Evolutionary conservation across 1,139 yeast species (phyloP).

Genomic region (Blastobotrys illinoisensis): DNA sequence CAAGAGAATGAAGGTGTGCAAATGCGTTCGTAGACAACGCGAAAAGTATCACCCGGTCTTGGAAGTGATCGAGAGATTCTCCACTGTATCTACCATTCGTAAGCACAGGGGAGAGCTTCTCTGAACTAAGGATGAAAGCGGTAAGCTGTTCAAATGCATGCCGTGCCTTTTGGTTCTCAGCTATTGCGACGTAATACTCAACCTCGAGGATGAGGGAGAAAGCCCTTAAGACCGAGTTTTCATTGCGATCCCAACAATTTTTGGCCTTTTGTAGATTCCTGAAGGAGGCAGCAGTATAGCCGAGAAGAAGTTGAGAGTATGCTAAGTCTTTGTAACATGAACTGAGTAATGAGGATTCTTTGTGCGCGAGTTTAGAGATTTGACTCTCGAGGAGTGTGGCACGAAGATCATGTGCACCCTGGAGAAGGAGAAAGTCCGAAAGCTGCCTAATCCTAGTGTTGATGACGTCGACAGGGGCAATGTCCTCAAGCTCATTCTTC

Average conservation of each 20-base stretch:
- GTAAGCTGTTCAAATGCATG: constrained; percentile 9
- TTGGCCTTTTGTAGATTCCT: constrained; percentile 10
- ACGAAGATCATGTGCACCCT: constrained; percentile 21
- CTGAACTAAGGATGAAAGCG: constrained; percentile 9
- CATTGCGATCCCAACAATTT: constrained; percentile 3
- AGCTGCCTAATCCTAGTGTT: constrained; percentile 10
- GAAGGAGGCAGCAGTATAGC: constrained; percentile 18
- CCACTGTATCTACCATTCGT: constrained; percentile 14
- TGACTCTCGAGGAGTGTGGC: constrained; percentile 11
- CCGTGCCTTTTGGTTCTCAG: constrained; percentile 10
- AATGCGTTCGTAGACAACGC: constrained; percentile 15
- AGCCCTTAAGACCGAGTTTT: constrained; percentile 5
- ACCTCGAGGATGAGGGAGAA: constrained; percentile 9
- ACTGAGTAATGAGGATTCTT: background rate
- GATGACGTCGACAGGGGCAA: constrained; percentile 9
- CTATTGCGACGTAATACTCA: constrained; percentile 14
- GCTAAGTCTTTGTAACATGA: constrained; percentile 7
- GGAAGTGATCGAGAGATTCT: constrained; percentile 18
- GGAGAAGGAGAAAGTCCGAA: constrained; percentile 17
- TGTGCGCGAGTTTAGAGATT: background rate
- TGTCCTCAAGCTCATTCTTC: background rate
- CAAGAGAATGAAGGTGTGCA: constrained; percentile 11
- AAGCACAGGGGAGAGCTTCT: constrained; percentile 3
- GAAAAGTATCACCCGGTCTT: constrained; percentile 15
- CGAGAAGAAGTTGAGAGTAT: constrained; percentile 14